phyloP scores from a whole-genome alignment of 2,329 filamentous ascomycete species.

The Epichloe amarillans region DNA sequence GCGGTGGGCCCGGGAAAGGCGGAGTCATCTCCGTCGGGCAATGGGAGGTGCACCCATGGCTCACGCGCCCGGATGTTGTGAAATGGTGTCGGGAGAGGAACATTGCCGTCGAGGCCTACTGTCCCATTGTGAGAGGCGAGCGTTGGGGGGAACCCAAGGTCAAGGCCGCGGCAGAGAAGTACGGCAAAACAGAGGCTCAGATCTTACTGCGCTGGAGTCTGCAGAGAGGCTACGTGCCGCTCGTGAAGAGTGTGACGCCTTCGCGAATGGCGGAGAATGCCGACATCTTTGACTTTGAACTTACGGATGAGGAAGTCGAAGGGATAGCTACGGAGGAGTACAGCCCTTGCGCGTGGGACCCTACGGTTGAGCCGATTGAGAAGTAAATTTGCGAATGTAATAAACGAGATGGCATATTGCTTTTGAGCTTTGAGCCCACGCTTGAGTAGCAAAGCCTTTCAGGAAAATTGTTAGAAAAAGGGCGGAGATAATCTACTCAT shows the following conservation, averaged over 20 bases:
- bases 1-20: slow-evolving; percentile 48
- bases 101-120: slow-evolving; percentile 51
- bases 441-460: no score
- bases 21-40: slow-evolving; percentile 74
- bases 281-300: slow-evolving; percentile 40
- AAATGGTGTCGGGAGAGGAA: slow-evolving; percentile 57
- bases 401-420: no score
- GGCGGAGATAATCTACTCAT: no score
- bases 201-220: slow-evolving; percentile 69
- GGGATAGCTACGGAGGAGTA: slow-evolving; percentile 38
- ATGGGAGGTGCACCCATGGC: slow-evolving; percentile 85
- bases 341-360: slow-evolving; percentile 43
- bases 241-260: slow-evolving; percentile 61
- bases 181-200: slow-evolving; percentile 63
- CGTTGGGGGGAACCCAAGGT: slow-evolving; percentile 59
- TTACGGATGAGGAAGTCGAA: slow-evolving; percentile 38
- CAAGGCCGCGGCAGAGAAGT: slow-evolving; percentile 52
- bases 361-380: slow-evolving; percentile 33
- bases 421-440: no score
- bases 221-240: slow-evolving; percentile 61
- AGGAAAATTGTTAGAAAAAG: no score
- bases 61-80: slow-evolving; percentile 64
- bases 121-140: slow-evolving; percentile 50
- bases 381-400: slow-evolving; percentile 11
- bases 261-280: slow-evolving; percentile 54